Evolutionary conservation across 495 filamentous ascomycete species (phyloP), one percentile per base, ranked within the genome.

Genomic region (Lophiotrema nucula): DNA sequence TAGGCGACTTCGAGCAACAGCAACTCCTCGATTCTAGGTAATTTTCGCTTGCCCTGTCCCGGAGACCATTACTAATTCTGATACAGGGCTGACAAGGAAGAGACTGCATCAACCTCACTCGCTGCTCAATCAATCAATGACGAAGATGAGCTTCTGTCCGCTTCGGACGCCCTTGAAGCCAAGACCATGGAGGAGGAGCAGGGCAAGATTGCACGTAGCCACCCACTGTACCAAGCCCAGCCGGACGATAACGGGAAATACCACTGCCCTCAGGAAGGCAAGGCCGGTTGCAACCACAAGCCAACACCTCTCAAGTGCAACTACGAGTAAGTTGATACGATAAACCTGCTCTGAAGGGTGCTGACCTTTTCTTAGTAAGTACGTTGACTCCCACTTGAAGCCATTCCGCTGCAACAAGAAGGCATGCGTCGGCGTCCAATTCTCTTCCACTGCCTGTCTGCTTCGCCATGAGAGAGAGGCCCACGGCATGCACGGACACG

Each of bases 291-390:
- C 81, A 85, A 80, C 69, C 89, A 95, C 79, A 85, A 86, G 66
- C 84, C 89, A 19, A 90, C 89, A 62, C 90, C 90, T 72, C 86
- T 96, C 59, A 96, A 96, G 80, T 97, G 91, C 83, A 92, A 93
- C 73, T 97, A 96, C 72, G 89, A 95, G 91, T 92, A 86, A 82
- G 87, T 45, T 50, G 64, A 11, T 6, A 43, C 39, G 18, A 11
- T 8, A 18, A 13, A 12, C 73, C 67, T 76, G 50, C 62, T 69
- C 73, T 73, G 64, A 69, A 15, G 10, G 19, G 6, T 27, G 12
- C 49, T 56, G 55, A 56, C 13, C 47, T 35, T 62, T 33, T 37
- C 41, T 12, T 74, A 96, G 91, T 79, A 96, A 96, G 79, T 92
- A 92, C 69, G 79, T 97, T 66, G 91, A 97, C 72, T 95, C 91